A percentile compares a stretch with the other conserved stretches of the same genome.
Evolutionary conservation across 768 basidiomycete genomes (phyloP).

Genomic region (Boletus reticulatus): DNA sequence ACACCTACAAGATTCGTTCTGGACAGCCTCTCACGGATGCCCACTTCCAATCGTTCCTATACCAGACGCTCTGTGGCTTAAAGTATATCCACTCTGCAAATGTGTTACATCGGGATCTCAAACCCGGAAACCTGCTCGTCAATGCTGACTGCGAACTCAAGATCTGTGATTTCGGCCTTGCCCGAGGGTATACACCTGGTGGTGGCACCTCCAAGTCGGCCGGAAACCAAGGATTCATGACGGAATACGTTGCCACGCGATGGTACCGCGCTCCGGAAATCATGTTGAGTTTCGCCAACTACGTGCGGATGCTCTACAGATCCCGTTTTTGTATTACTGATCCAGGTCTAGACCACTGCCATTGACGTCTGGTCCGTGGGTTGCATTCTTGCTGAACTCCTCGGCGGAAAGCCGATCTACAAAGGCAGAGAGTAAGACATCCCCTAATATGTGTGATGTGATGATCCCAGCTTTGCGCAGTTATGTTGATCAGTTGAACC

Average conservation of each 20-base stretch:
- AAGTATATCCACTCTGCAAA: constrained; percentile 99
- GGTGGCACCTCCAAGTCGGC: constrained; percentile 69
- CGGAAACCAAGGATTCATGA: constrained; percentile 95
- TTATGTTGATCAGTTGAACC: constrained; percentile 98
- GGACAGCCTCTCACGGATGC: constrained; percentile 88
- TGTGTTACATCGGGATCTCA: constrained; percentile 94
- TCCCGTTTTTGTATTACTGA: constrained; percentile 12
- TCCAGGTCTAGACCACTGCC: constrained; percentile 62
- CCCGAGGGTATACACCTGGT: constrained; percentile 88
- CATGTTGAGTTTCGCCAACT: constrained; percentile 96
- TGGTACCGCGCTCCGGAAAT: constrained; percentile 99
- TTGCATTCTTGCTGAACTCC: constrained; percentile 89
- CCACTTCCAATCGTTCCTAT: constrained; percentile 95
- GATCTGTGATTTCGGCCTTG: constrained; percentile 98
- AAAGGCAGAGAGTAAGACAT: constrained; percentile 90
- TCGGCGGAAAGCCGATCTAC: constrained; percentile 93
- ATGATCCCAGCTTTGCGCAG: constrained; percentile 36
- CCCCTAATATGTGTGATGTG: neutral
- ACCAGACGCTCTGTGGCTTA: constrained; percentile 96
- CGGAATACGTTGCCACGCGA: constrained; percentile 97
- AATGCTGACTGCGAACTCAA: constrained; percentile 98
- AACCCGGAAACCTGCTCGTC: constrained; percentile 92
- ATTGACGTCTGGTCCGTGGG: constrained; percentile 98
- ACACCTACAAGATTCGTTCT: constrained; percentile 62
- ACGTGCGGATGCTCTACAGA: constrained; percentile 49